Conservation (phyloP, 192 early-diverging fungal species). For the Entomortierella parvispora region DNA sequence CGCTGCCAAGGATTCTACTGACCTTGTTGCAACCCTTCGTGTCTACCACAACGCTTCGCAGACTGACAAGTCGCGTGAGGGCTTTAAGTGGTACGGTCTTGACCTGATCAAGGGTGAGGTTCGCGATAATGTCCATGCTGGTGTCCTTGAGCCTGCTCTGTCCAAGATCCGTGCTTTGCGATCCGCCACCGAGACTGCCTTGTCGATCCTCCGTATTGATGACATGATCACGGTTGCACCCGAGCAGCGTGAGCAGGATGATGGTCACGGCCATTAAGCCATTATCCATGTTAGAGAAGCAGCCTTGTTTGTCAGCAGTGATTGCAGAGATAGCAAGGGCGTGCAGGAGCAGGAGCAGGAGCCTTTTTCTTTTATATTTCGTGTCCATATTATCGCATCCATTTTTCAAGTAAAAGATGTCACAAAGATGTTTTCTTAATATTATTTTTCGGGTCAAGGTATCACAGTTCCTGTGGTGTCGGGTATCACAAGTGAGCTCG, state of each 20-base stretch:
- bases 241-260: slow-evolving; percentile 39
- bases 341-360: no score
- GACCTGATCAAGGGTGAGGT: slow-evolving; percentile 94
- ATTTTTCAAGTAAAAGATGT: no score
- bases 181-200: slow-evolving; percentile 97
- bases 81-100: slow-evolving; percentile 90
- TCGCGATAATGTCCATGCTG: slow-evolving; percentile 92
- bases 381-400: no score
- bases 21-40: slow-evolving; percentile 96
- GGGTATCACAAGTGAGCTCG: no score
- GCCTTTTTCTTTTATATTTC: not conserved
- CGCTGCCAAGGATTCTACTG: slow-evolving; percentile 98
- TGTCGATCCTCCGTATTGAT: slow-evolving; percentile 97
- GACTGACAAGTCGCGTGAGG: slow-evolving; percentile 78
- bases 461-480: no score
- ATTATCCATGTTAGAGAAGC: no score
- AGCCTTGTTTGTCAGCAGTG: no score
- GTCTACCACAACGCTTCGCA: slow-evolving; percentile 96
- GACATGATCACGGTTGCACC: slow-evolving; percentile 81
- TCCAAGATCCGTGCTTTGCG: slow-evolving; percentile 97
- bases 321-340: no score
- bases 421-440: no score
- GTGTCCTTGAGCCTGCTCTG: slow-evolving; percentile 97
- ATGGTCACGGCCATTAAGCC: slow-evolving; percentile 45
- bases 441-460: no score